phyloP scores from a whole-genome alignment of 306 rosid species.

The Prinsepia uniflora region DNA sequence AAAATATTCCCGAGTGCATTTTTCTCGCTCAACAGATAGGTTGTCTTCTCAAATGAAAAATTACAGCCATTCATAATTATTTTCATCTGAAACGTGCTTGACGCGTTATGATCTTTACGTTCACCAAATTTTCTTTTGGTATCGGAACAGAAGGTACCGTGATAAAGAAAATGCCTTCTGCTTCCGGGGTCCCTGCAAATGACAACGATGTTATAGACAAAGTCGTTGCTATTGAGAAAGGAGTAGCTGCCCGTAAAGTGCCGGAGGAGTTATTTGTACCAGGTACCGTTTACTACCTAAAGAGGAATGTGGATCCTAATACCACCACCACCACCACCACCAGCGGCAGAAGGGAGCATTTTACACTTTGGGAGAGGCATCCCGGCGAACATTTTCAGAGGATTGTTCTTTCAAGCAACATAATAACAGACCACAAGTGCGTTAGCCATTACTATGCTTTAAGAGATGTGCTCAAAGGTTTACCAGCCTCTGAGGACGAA shows the following conservation, averaged over 20 bases:
- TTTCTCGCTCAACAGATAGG: background rate
- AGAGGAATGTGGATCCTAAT: slow-evolving; percentile 50
- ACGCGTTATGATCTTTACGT: slow-evolving; percentile 15
- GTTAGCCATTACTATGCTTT: slow-evolving; percentile 80
- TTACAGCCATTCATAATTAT: background rate
- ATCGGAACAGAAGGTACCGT: slow-evolving; percentile 45
- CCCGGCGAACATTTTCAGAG: slow-evolving; percentile 78
- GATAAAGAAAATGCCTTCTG: slow-evolving; percentile 37
- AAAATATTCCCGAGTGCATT: background rate
- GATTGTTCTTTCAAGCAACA: slow-evolving; percentile 70
- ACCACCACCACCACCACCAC: slow-evolving; percentile 10
- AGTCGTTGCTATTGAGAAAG: slow-evolving; percentile 30
- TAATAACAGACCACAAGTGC: slow-evolving; percentile 81
- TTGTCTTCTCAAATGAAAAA: background rate
- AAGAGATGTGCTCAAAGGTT: slow-evolving; percentile 83
- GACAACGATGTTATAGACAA: slow-evolving; percentile 29
- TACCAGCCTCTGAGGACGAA: slow-evolving; percentile 56
- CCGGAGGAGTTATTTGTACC: slow-evolving; percentile 78
- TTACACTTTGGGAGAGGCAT: slow-evolving; percentile 68
- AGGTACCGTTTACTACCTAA: slow-evolving; percentile 71
- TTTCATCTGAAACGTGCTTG: background rate
- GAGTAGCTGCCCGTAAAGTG: slow-evolving; percentile 34
- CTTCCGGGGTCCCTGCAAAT: slow-evolving; percentile 23
- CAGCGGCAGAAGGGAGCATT: slow-evolving; percentile 33
- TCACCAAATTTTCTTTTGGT: slow-evolving; percentile 25